phyloP scores from a whole-genome alignment of 345 rosid species.

The Fremontodendron californicum region DNA sequence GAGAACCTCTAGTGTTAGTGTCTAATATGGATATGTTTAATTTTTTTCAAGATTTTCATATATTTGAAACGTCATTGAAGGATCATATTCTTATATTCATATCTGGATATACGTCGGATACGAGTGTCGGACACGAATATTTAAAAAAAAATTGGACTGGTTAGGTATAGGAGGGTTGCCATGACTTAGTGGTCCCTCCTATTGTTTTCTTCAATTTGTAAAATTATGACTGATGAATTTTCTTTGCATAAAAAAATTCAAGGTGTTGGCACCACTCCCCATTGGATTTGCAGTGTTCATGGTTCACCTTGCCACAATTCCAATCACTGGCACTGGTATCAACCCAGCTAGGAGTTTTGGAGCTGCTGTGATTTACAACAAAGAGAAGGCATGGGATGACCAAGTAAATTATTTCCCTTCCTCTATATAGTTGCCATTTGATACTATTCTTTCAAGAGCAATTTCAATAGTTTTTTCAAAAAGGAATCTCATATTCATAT shows the following conservation, averaged over 20 bases:
- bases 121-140: too few species aligned
- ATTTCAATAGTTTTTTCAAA: not conserved
- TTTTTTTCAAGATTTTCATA: too few species aligned
- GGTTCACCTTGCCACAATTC: slow-evolving; percentile 94
- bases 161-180: too few species aligned
- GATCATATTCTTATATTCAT: too few species aligned
- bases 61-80: too few species aligned
- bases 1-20: too few species aligned
- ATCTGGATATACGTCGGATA: too few species aligned
- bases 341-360: slow-evolving; percentile 98
- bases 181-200: too few species aligned
- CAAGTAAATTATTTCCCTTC: slow-evolving; percentile 39
- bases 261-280: slow-evolving; percentile 96
- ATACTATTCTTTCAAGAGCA: not conserved
- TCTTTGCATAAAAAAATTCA: slow-evolving; percentile 2
- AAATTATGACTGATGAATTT: not conserved
- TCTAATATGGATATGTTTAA: too few species aligned
- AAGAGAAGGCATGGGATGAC: slow-evolving; percentile 87
- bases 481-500: not conserved
- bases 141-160: too few species aligned
- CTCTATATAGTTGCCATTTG: not conserved
- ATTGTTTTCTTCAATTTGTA: not conserved
- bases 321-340: slow-evolving; percentile 90
- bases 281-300: slow-evolving; percentile 97
- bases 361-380: slow-evolving; percentile 82